These are phyloP conservation scores for Lathyrus tuberosus DNA, from an alignment of 306 rosid species.

Conservation along the genomic window DNA sequence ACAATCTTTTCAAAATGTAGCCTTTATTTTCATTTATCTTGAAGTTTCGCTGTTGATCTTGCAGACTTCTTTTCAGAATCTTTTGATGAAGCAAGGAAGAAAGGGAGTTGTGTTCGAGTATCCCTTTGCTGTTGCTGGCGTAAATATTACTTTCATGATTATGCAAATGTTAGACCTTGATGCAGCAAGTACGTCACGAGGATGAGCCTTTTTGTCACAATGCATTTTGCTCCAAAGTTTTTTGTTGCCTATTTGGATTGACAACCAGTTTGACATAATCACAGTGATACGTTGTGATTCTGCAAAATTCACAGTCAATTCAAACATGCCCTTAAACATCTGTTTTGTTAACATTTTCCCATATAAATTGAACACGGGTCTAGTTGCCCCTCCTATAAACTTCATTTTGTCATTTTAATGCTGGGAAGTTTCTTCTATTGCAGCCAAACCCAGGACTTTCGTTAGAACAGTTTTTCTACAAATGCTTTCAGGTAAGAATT, in stretches of 20 bases:
- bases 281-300: not conserved
- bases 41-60: slow-evolving; percentile 18
- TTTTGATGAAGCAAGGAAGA: slow-evolving; percentile 77
- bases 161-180: slow-evolving; percentile 93
- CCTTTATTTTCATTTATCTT: not conserved
- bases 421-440: slow-evolving; percentile 39
- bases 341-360: slow-evolving; percentile 19
- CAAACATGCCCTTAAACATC: not conserved
- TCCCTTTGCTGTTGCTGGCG: slow-evolving; percentile 91
- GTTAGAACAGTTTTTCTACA: slow-evolving; percentile 76
- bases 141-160: slow-evolving; percentile 86
- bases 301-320: not conserved
- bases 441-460: slow-evolving; percentile 83
- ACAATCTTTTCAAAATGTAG: not conserved
- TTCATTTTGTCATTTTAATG: slow-evolving; percentile 28
- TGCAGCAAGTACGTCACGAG: slow-evolving; percentile 55
- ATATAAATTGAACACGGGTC: slow-evolving; percentile 8
- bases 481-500: slow-evolving; percentile 72
- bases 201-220: slow-evolving; percentile 10
- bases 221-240: slow-evolving; percentile 12
- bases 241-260: not conserved
- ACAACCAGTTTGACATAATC: not conserved
- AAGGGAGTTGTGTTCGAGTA: slow-evolving; percentile 75
- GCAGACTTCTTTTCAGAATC: slow-evolving; percentile 71
- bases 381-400: no score